Conservation (phyloP, 2,329 filamentous ascomycete species). For the Metarhizium humberi region DNA sequence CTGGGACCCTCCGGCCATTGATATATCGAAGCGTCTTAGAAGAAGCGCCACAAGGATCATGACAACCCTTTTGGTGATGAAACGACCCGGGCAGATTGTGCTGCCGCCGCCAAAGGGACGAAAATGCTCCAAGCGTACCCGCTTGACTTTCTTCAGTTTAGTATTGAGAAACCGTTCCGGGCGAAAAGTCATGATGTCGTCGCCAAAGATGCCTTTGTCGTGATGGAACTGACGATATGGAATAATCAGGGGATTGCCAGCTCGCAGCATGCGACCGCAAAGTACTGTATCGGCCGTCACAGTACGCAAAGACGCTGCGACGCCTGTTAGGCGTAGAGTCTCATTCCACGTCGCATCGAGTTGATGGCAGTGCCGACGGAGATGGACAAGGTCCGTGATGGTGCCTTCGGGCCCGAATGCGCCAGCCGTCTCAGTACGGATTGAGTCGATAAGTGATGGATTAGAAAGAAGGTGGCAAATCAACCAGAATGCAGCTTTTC, state of each 20-base stretch:
- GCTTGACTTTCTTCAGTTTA: conserved; percentile 6
- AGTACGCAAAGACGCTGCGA: conserved; percentile 15
- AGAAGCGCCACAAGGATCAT: conserved; percentile 14
- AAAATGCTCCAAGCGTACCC: conserved; percentile 2
- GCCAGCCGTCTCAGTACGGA: conserved; percentile 13
- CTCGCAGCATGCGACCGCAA: conserved; percentile 16
- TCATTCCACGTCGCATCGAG: conserved; percentile 18
- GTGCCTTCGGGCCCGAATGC: conserved; percentile 15
- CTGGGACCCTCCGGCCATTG: neutral
- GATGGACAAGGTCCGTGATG: conserved; percentile 17
- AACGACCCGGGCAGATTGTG: conserved; percentile 17
- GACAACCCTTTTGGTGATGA: conserved; percentile 9
- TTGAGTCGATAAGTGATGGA: conserved; percentile 9
- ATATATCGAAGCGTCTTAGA: conserved; percentile 11
- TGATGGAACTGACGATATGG: conserved; percentile 18
- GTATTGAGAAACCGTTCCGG: conserved; percentile 9
- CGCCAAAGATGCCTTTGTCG: conserved; percentile 10
- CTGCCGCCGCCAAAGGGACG: conserved; percentile 19
- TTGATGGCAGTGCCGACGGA: conserved; percentile 13
- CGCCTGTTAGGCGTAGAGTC: conserved; percentile 13
- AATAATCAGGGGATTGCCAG: conserved; percentile 17
- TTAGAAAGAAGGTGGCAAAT: conserved; percentile 13
- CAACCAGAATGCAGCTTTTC: conserved; percentile 18
- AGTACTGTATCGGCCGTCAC: conserved; percentile 14
- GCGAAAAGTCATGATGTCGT: conserved; percentile 9